These are phyloP conservation scores for Pilobolus umbonatus DNA, from an alignment of 192 early-diverging fungal genomes.

Conservation along the genomic window DNA sequence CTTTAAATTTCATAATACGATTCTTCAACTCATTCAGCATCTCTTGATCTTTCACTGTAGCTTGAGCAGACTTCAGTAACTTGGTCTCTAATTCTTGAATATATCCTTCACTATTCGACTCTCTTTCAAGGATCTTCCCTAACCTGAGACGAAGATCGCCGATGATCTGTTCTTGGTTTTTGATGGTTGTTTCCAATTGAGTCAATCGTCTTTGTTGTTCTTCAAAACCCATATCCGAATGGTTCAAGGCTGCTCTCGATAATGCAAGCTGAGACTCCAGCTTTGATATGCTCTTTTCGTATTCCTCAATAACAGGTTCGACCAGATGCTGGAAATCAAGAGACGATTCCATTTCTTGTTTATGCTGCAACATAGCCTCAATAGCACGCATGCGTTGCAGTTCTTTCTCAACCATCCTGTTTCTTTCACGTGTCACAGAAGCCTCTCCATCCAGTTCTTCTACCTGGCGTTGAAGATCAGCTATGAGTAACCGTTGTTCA, in stretches of 20 bases:
- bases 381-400: constrained; percentile 3
- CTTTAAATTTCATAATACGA: constrained; percentile 47
- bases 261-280: constrained; percentile 59
- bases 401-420: constrained; percentile 24
- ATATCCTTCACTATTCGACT: constrained; percentile 47
- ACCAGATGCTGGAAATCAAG: constrained; percentile 47
- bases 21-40: constrained; percentile 33
- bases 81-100: constrained; percentile 40
- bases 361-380: background rate
- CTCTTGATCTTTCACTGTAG: constrained; percentile 32
- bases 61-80: constrained; percentile 24
- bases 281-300: constrained; percentile 58
- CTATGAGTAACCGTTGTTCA: constrained; percentile 25
- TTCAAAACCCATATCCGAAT: constrained; percentile 46
- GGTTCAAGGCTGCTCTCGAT: constrained; percentile 50
- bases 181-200: constrained; percentile 36
- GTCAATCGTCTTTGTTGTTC: constrained; percentile 52
- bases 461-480: constrained; percentile 30
- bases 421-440: constrained; percentile 23
- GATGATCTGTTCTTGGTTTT: constrained; percentile 42
- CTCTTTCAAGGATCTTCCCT: constrained; percentile 38
- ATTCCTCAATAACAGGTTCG: constrained; percentile 66
- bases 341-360: constrained; percentile 28
- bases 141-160: constrained; percentile 38
- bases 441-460: constrained; percentile 32